Evolutionary conservation across 257 asterid species (phyloP).

Genomic region (Euphrasia confusa): DNA sequence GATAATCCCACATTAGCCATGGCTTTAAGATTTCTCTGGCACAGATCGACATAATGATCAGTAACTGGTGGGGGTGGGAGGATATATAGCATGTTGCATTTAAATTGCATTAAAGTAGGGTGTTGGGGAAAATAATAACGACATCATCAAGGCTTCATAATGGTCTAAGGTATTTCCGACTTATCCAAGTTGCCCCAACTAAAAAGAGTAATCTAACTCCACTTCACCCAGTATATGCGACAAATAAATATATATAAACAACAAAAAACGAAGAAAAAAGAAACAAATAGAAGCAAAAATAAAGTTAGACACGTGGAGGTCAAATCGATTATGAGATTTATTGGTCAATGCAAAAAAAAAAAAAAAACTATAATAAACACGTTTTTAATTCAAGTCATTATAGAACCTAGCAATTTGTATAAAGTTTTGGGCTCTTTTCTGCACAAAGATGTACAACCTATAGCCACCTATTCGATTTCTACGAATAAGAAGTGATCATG

Average conservation of each 20-base stretch:
- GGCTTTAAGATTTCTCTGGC: slow-evolving; percentile 67
- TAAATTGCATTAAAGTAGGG: slow-evolving; percentile 1
- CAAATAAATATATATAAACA: background rate
- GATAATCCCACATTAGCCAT: slow-evolving; percentile 67
- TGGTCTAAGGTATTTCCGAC: background rate
- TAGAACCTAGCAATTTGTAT: background rate
- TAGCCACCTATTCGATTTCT: background rate
- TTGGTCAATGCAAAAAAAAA: background rate
- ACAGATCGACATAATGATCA: slow-evolving; percentile 14
- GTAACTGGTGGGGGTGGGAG: slow-evolving; percentile 4
- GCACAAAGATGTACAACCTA: background rate
- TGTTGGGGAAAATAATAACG: background rate
- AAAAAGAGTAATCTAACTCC: background rate
- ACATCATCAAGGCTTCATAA: background rate
- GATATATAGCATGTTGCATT: slow-evolving; percentile 1
- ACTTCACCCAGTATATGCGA: background rate
- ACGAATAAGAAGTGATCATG: background rate
- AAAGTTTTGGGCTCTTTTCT: background rate
- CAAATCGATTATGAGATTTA: background rate
- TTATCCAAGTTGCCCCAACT: background rate
- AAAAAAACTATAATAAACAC: background rate
- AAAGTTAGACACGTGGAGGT: background rate
- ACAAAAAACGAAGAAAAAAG: background rate
- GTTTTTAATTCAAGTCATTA: background rate
- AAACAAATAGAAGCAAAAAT: background rate